Evolutionary conservation across 2,329 filamentous ascomycete genomes (phyloP).

Genomic region (Fonsecaea pugnacius): DNA sequence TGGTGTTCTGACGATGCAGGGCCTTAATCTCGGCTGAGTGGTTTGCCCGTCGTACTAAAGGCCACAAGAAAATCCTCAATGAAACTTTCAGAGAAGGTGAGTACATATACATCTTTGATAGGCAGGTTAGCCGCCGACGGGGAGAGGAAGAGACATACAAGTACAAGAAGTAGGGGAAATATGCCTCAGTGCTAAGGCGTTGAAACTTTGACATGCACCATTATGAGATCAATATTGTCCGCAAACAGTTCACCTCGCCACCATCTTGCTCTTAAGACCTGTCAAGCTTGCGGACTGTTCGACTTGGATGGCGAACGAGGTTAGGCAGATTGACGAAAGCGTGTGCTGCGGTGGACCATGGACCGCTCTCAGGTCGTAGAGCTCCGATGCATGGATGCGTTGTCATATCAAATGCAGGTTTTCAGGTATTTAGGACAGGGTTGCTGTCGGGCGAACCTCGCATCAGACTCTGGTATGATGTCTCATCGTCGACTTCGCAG

Average conservation of each 20-base stretch:
- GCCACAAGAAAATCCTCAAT: background rate
- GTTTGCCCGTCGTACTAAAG: background rate
- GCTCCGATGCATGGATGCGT: conserved; percentile 30
- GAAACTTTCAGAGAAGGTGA: background rate
- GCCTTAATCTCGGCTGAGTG: conserved; percentile 7
- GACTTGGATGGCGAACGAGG: conserved; percentile 15
- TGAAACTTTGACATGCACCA: conserved; percentile 23
- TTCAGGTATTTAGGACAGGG: conserved; percentile 4
- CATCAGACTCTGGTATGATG: background rate
- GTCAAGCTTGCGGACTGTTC: conserved; percentile 15
- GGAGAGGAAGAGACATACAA: background rate
- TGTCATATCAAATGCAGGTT: conserved; percentile 24
- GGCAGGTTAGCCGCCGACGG: conserved; percentile 25
- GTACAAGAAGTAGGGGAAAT: conserved; percentile 4
- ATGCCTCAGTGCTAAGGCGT: background rate
- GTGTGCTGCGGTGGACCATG: conserved; percentile 17
- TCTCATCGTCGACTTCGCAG: conserved; percentile 7
- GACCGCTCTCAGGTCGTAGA: conserved; percentile 23
- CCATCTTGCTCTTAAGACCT: conserved; percentile 4
- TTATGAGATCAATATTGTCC: conserved; percentile 12
- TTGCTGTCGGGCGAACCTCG: conserved; percentile 20
- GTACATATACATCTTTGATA: conserved; percentile 14
- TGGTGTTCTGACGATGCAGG: conserved; percentile 19
- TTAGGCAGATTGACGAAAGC: conserved; percentile 9
- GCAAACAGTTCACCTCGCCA: background rate